phyloP scores from a whole-genome alignment of 2,329 filamentous ascomycete genomes.

The Calonectria crousiana region DNA sequence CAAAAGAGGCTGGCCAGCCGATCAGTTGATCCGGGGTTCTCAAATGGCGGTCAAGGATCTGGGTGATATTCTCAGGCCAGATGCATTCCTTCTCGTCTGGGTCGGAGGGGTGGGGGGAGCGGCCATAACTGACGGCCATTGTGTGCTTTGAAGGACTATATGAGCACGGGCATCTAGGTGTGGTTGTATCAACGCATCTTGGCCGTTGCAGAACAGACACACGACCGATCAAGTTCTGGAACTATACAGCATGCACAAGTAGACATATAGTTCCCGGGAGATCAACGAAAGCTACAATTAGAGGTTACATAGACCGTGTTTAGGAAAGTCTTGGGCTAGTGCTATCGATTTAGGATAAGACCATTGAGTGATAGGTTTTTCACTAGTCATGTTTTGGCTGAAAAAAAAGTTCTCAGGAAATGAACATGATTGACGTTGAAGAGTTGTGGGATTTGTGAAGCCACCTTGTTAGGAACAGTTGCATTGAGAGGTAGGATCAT shows the following conservation, averaged over 20 bases:
- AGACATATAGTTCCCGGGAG: neutral
- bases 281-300: neutral
- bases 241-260: neutral
- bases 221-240: neutral
- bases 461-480: neutral
- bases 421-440: neutral
- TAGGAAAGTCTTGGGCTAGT: neutral
- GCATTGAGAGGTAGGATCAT: neutral
- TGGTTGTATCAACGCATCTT: neutral
- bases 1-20: neutral
- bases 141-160: neutral
- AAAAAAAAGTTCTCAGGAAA: neutral
- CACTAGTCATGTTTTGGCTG: neutral
- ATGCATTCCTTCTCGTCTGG: no score
- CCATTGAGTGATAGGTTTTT: neutral
- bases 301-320: neutral
- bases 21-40: neutral
- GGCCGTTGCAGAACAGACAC: neutral
- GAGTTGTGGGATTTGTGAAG: neutral
- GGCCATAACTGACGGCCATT: neutral
- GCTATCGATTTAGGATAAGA: neutral
- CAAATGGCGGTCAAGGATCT: conserved; percentile 5
- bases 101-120: no score
- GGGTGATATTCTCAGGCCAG: neutral
- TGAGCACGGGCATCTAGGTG: neutral